These are phyloP conservation scores for Graphilbum ipis-grandicollis DNA, from an alignment of 2,329 filamentous ascomycete genomes.

Conservation along the genomic window DNA sequence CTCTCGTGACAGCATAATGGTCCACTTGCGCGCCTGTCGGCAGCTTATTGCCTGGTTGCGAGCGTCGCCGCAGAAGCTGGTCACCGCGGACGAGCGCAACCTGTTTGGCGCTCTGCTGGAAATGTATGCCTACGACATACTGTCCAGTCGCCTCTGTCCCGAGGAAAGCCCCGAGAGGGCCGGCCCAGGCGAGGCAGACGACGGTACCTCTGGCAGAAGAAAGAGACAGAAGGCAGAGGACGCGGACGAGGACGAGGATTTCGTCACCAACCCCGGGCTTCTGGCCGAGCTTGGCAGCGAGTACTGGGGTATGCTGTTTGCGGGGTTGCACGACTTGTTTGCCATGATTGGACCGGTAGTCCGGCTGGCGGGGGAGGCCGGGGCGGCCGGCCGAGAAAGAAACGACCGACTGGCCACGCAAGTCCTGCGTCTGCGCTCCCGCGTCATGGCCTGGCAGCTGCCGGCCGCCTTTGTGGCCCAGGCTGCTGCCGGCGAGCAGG, in stretches of 20 bases:
- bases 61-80: conserved; percentile 3
- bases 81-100: conserved; percentile 5
- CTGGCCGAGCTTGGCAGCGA: conserved; percentile 5
- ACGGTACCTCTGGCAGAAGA: no score
- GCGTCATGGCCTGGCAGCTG: conserved; percentile 7
- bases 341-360: conserved; percentile 7
- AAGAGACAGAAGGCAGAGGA: no score
- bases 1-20: conserved; percentile 7
- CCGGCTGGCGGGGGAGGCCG: conserved; percentile 3
- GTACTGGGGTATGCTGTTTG: conserved; percentile 8
- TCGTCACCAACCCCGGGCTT: conserved; percentile 6
- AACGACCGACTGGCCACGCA: neutral
- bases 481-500: conserved; percentile 6
- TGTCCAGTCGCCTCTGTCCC: conserved; percentile 8
- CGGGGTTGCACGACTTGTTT: conserved; percentile 9
- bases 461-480: conserved; percentile 2
- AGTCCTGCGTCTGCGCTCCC: conserved; percentile 4
- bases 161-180: conserved; percentile 2
- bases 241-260: conserved; percentile 7
- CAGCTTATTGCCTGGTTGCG: conserved; percentile 11
- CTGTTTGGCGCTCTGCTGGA: conserved; percentile 8
- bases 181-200: neutral
- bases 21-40: conserved; percentile 9
- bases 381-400: neutral
- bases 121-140: conserved; percentile 8